Evolutionary conservation across 495 filamentous ascomycete genomes (phyloP), one percentile per base, ranked within the genome.

Genomic region (Elasticomyces elasticus): DNA sequence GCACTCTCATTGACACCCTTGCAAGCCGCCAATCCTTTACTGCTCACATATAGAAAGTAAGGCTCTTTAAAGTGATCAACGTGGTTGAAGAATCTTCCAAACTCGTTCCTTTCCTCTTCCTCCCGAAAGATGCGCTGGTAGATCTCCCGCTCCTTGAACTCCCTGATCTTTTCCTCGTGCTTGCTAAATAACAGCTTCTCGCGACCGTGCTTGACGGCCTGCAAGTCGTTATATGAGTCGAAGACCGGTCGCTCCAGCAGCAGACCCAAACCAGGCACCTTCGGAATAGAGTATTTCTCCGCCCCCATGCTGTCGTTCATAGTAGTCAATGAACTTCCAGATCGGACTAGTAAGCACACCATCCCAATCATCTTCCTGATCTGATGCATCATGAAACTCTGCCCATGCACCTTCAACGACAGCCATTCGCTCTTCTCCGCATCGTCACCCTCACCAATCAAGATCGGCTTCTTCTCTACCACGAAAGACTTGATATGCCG

Each of bases 381-480:
- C 69, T 98, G 92, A 67, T 98, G 92, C 92, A 98, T 98, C 92
- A 98, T 98, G 76, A 98, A 98, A 54, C 83, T 89, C 69, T 98
- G 92, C 0, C 92, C 92, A 68, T 97, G 94, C 17, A 98, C 87
- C 61, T 94, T 94, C 51, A 97, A 74, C 24, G 85, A 91, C 7
- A 98, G 76, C 92, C 92, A 98, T 70, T 98, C 83, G 15, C 87
- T 94, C 65, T 88, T 84, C 59, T 89, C 63, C 5, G 35, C 47
- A 15, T 58, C 58, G 0, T 15, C 24, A 2, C 46, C 56, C 13
- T 58, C 52, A n/a, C 55, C 56, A 66, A 94, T 92, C 51, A 86
- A 74, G 55, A 96, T 81, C 0, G 90, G 90, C 24, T 77, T 73
- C 0, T 72, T 64, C 58, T 84, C 78, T 26, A 84, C 79, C 30